Evolutionary conservation across 2,329 filamentous ascomycete genomes (phyloP).

Genomic region (Trichoderma koningiopsis): DNA sequence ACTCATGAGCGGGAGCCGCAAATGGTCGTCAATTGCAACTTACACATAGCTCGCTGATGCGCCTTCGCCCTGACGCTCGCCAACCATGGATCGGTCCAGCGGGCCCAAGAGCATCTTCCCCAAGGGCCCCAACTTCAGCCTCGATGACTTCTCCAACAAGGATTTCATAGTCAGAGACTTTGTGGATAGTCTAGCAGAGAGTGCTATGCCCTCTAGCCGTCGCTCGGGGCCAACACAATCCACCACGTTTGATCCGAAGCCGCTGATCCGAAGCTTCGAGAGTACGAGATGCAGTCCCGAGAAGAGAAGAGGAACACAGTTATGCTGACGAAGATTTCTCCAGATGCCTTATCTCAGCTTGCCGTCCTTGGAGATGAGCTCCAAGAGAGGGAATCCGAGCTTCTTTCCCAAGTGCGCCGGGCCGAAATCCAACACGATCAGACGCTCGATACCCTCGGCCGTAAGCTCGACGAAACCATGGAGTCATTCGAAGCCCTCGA

Average conservation of each 20-base stretch:
- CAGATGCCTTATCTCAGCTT: conserved; percentile 68
- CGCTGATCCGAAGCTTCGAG: conserved; percentile 93
- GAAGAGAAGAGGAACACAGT: background rate
- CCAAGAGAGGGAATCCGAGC: conserved; percentile 85
- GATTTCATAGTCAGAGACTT: conserved; percentile 99
- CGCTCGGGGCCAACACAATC: conserved; percentile 68
- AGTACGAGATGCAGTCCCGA: conserved; percentile 46
- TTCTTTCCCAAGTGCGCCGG: conserved; percentile 83
- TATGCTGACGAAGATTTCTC: background rate
- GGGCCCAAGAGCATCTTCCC: conserved; percentile 70
- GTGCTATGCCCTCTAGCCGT: conserved; percentile 74
- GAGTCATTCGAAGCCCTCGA: conserved; percentile 90
- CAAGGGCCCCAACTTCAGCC: conserved; percentile 77
- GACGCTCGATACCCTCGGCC: conserved; percentile 82
- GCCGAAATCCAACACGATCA: conserved; percentile 91
- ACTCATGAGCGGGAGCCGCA: conserved; percentile 2
- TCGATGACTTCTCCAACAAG: conserved; percentile 84
- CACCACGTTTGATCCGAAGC: conserved; percentile 86
- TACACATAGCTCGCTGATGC: conserved; percentile 38
- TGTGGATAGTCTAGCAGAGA: conserved; percentile 88
- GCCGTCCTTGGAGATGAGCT: conserved; percentile 77
- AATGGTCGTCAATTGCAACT: conserved; percentile 11
- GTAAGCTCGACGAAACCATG: conserved; percentile 90
- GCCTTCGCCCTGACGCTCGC: conserved; percentile 25
- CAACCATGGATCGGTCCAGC: conserved; percentile 48